These are phyloP conservation scores for Dichomitus squalens DNA, from an alignment of 1,284 basidiomycete species.

Conservation along the genomic window DNA sequence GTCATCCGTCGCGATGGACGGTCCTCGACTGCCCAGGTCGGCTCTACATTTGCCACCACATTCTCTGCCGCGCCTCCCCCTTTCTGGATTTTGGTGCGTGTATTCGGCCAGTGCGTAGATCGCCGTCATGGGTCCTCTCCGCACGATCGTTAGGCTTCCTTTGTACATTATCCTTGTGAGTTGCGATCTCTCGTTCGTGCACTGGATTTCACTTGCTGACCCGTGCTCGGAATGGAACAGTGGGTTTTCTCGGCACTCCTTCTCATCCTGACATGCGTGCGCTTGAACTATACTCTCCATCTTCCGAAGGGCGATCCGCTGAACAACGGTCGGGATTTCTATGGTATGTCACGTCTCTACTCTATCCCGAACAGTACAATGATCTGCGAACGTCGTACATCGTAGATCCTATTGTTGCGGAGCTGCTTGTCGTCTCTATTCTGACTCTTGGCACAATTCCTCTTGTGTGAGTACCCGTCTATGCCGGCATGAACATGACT, in stretches of 20 bases:
- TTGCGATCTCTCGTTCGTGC: neutral
- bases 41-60: neutral
- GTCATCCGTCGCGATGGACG: no score
- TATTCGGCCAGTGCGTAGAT: constrained; percentile 15
- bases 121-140: constrained; percentile 21
- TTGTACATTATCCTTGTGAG: constrained; percentile 25
- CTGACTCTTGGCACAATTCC: constrained; percentile 59
- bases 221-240: constrained; percentile 33
- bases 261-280: constrained; percentile 56
- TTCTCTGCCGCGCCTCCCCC: neutral
- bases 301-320: constrained; percentile 56
- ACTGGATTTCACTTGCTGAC: neutral
- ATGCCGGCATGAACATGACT: constrained; percentile 27
- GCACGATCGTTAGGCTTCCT: constrained; percentile 22
- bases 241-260: constrained; percentile 57
- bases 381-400: neutral
- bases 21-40: no score
- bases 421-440: constrained; percentile 61
- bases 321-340: constrained; percentile 58
- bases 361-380: no score
- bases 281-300: constrained; percentile 68
- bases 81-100: neutral
- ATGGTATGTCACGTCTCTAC: constrained; percentile 44
- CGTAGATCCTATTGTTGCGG: constrained; percentile 65
- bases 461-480: constrained; percentile 50